Evolutionary conservation across 2,329 filamentous ascomycete species (phyloP).

Genomic region (Nectriaceae sp.): DNA sequence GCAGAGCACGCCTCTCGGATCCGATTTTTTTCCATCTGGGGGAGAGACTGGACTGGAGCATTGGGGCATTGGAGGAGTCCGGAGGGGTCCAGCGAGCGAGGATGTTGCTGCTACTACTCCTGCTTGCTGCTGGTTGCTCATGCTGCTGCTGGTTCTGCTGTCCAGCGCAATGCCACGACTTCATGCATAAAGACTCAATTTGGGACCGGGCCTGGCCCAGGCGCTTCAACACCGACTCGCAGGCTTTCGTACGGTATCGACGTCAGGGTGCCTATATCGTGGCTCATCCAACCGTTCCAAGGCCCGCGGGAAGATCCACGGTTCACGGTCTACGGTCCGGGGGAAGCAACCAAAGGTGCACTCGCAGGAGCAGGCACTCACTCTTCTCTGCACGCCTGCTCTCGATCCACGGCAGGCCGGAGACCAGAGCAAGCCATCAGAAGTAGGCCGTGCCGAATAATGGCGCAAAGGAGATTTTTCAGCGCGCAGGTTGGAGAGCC

Average conservation of each 20-base stretch:
- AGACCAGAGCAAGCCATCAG: conserved; percentile 8
- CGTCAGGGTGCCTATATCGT: neutral
- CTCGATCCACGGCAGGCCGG: conserved; percentile 19
- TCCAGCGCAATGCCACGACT: conserved; percentile 32
- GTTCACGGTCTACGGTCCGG: neutral
- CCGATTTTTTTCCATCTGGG: conserved; percentile 27
- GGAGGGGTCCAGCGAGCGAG: conserved; percentile 14
- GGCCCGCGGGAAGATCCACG: neutral
- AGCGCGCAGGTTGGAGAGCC: conserved; percentile 16
- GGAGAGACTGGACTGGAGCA: conserved; percentile 14
- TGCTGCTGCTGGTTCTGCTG: conserved; percentile 6
- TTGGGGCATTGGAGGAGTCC: no score
- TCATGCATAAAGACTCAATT: conserved; percentile 29
- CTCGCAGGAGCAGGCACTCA: conserved; percentile 8
- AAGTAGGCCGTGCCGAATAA: conserved; percentile 17
- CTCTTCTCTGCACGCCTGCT: conserved; percentile 11
- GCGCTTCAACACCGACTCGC: conserved; percentile 9
- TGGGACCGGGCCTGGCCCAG: conserved; percentile 18
- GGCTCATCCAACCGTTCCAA: neutral
- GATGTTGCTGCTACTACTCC: conserved; percentile 5
- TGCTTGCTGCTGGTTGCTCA: neutral
- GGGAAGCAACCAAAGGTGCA: neutral
- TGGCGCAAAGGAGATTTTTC: conserved; percentile 22
- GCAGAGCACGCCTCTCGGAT: conserved; percentile 24
- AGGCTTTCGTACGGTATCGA: conserved; percentile 1